Percentiles rank a stretch among this genome's conserved stretches.
These are phyloP conservation scores for Coniochaeta sp. DNA, from an alignment of 2,329 filamentous ascomycete species.

Conservation along the genomic window DNA sequence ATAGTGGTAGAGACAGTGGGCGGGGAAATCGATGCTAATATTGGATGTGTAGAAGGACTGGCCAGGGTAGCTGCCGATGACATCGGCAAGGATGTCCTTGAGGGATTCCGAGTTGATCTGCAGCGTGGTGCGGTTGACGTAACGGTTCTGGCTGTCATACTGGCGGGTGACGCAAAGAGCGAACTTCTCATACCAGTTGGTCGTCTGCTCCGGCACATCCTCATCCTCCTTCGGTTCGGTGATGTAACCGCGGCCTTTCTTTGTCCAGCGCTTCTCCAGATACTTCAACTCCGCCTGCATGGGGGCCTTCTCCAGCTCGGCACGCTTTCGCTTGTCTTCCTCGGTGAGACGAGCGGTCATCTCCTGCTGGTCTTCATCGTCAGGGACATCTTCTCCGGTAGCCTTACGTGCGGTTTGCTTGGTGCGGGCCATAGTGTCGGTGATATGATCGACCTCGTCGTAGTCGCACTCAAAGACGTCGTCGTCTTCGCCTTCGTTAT, in stretches of 20 bases:
- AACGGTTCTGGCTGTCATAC: slow-evolving; percentile 12
- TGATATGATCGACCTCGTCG: neutral
- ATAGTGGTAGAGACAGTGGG: slow-evolving; percentile 19
- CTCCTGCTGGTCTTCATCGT: slow-evolving; percentile 12
- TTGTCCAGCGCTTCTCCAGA: slow-evolving; percentile 22
- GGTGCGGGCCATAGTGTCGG: slow-evolving; percentile 1
- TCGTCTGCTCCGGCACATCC: slow-evolving; percentile 17
- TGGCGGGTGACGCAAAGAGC: slow-evolving; percentile 17
- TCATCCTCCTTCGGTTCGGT: slow-evolving; percentile 20
- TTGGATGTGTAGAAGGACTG: slow-evolving; percentile 15
- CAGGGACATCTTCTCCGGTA: slow-evolving; percentile 1
- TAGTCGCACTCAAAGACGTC: neutral
- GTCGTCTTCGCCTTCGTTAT: neutral
- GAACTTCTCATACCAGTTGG: slow-evolving; percentile 21
- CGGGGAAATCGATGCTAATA: slow-evolving; percentile 14
- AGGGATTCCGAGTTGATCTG: slow-evolving; percentile 16
- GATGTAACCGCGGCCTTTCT: slow-evolving; percentile 17
- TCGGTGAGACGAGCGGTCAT: slow-evolving; percentile 9
- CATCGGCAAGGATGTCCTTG: slow-evolving; percentile 12
- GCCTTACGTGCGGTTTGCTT: neutral
- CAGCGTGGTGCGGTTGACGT: slow-evolving; percentile 8
- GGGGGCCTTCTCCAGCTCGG: slow-evolving; percentile 16
- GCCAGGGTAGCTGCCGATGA: slow-evolving; percentile 17
- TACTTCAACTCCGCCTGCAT: slow-evolving; percentile 22
- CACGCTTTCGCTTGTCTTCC: slow-evolving; percentile 13